These are phyloP conservation scores for Flaveria ramosissima DNA, from an alignment of 129 eudicot species.

Conservation along the genomic window DNA sequence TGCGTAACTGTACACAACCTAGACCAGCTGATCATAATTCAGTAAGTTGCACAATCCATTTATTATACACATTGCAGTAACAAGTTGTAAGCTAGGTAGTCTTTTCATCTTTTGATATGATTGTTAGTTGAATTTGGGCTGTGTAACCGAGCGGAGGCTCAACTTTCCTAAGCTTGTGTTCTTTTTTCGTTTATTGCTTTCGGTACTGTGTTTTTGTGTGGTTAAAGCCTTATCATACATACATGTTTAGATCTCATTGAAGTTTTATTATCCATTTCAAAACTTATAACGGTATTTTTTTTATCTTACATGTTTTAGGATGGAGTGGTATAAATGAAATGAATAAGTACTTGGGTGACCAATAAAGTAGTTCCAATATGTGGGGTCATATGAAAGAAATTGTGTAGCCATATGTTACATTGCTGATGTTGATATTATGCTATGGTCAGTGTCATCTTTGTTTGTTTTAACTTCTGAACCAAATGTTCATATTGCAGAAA, in stretches of 20 bases:
- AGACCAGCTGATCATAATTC: constrained; percentile 87
- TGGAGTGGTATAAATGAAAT: neutral
- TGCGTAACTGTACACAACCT: constrained; percentile 92
- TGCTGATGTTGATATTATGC: neutral
- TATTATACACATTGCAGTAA: neutral
- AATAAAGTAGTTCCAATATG: constrained; percentile 3
- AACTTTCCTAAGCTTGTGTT: neutral
- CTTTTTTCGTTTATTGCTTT: too few species aligned
- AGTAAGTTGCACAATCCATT: constrained; percentile 41
- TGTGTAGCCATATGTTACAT: neutral
- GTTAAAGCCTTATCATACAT: too few species aligned
- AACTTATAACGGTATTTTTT: neutral
- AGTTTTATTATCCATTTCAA: neutral
- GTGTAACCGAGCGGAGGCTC: neutral
- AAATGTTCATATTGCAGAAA: constrained; percentile 52
- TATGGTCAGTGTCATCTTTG: neutral
- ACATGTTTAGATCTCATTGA: neutral
- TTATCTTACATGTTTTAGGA: neutral
- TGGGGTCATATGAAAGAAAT: neutral
- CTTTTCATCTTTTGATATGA: neutral
- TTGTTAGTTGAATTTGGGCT: constrained; percentile 4
- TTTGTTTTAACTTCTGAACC: neutral
- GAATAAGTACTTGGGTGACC: neutral
- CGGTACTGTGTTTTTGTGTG: too few species aligned
- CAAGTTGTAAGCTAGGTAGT: neutral